Evolutionary conservation across 108 stramenopile genomes (phyloP), one percentile per base, ranked within the genome.

Genomic region (Fragilaria crotonensis): DNA sequence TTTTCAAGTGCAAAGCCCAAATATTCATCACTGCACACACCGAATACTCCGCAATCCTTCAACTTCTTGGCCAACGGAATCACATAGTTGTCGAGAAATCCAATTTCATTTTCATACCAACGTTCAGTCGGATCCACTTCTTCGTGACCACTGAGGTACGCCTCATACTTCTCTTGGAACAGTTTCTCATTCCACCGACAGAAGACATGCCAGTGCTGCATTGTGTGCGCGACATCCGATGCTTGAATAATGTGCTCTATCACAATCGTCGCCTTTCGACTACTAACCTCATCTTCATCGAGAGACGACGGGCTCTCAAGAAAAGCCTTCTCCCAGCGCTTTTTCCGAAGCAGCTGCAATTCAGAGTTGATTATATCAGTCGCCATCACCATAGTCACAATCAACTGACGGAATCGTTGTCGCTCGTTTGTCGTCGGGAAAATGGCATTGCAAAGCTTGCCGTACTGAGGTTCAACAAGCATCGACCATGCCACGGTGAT

Each of bases 51-150:
- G 45, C 76, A 77, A 33, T 73, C 67, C 4, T 74, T 54, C 74
- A 84, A 62, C 62, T 79, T 84, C 48, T 68, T 76, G 27, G 83
- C 77, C 50, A 84, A 66, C 9, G 83, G 83, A 52, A 84, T 73
- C 32, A 84, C 54, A 50, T 84, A 84, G 31, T 71, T 62, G 52
- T 80, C 75, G 58, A 73, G 80, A 64, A 84, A 84, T 17, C 64
- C 60, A 29, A 84, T 33, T 69, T 84, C 71, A 60, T 80, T 80
- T 48, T 79, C 41, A 54, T 79, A 84, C 83, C 83, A 84, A 29
- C 46, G 54, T 47, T 17, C 30, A n/a, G 66, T 21, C 20, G 83
- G 83, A 57, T 84, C 64, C 18, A 44, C 70, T 1, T 64, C 71
- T 32, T 53, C 59, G 9, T 77, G 54, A 17, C 77, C 79, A 4